phyloP scores from a whole-genome alignment of 208 protist species.

The Vickermania spadyakhi region DNA sequence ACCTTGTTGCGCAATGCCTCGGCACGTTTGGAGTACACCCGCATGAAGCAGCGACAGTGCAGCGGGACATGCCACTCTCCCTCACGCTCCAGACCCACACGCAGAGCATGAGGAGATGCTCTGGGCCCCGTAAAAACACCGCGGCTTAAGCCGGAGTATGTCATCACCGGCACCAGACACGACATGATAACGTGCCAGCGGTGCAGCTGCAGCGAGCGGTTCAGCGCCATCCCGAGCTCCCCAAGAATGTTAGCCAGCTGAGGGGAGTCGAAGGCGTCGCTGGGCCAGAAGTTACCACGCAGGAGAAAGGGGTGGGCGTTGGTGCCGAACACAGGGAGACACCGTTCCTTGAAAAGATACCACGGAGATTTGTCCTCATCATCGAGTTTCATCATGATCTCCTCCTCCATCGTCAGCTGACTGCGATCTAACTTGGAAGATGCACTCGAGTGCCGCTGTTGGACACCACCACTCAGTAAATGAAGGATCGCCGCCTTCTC shows the following conservation, averaged over 20 bases:
- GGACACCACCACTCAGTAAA: slow-evolving; percentile 49
- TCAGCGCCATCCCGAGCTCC: slow-evolving; percentile 59
- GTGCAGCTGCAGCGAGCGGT: slow-evolving; percentile 75
- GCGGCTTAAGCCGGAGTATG: slow-evolving; percentile 68
- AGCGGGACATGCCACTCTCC: slow-evolving; percentile 37
- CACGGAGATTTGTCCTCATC: slow-evolving; percentile 81
- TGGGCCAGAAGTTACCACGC: slow-evolving; percentile 84
- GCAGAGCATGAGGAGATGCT: slow-evolving; percentile 44
- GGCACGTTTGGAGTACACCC: slow-evolving; percentile 15
- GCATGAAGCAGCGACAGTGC: slow-evolving; percentile 18
- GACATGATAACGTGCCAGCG: slow-evolving; percentile 80
- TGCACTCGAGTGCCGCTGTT: slow-evolving; percentile 7
- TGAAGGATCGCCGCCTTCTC: slow-evolving; percentile 59
- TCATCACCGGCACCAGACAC: slow-evolving; percentile 74
- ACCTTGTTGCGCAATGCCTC: slow-evolving; percentile 19
- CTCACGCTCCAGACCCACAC: slow-evolving; percentile 47
- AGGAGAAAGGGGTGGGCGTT: slow-evolving; percentile 75
- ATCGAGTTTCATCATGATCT: slow-evolving; percentile 48
- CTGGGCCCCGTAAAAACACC: slow-evolving; percentile 76
- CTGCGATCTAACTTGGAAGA: not conserved
- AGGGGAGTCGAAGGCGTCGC: slow-evolving; percentile 74
- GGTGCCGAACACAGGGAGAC: slow-evolving; percentile 63
- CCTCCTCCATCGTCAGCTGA: slow-evolving; percentile 13
- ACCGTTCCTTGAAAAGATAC: slow-evolving; percentile 83
- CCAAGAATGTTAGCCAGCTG: slow-evolving; percentile 64